phyloP scores from a whole-genome alignment of 139 green algal genomes.

The Klebsormidium nitens region DNA sequence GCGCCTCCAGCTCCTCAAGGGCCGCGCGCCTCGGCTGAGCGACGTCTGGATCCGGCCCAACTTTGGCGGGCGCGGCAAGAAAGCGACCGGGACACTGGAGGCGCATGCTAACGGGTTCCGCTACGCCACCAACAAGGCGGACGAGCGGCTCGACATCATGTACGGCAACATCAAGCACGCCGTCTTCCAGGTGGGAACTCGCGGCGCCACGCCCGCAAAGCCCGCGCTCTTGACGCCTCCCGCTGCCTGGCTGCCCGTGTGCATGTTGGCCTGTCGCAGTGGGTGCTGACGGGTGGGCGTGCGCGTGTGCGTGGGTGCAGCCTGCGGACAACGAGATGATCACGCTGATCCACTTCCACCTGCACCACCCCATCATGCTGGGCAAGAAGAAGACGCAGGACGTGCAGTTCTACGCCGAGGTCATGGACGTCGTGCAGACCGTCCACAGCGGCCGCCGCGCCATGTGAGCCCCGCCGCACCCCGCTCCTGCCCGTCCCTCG shows the following conservation, averaged over 20 bases:
- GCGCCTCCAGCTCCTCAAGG: conserved; percentile 68
- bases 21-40: conserved; percentile 43
- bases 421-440: conserved; percentile 90
- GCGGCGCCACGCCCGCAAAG: too few species aligned
- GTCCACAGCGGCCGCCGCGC: conserved; percentile 72
- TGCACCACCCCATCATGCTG: conserved; percentile 98
- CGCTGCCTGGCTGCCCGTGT: too few species aligned
- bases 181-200: conserved; percentile 92
- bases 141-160: conserved; percentile 92
- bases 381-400: conserved; percentile 98
- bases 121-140: conserved; percentile 65
- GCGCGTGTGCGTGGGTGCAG: conserved; percentile 19
- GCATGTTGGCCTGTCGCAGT: too few species aligned
- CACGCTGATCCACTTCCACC: conserved; percentile 96
- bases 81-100: conserved; percentile 85
- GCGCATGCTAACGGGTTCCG: conserved; percentile 95
- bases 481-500: too few species aligned
- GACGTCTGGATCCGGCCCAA: conserved; percentile 92
- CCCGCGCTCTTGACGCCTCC: too few species aligned
- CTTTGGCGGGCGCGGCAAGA: conserved; percentile 81
- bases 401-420: conserved; percentile 95
- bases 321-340: conserved; percentile 85
- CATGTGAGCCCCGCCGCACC: background rate
- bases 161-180: conserved; percentile 96
- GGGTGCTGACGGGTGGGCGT: background rate